Base-by-base conservation (phyloP, 2,329 filamentous ascomycete species). In the Alternaria sp. region DNA sequence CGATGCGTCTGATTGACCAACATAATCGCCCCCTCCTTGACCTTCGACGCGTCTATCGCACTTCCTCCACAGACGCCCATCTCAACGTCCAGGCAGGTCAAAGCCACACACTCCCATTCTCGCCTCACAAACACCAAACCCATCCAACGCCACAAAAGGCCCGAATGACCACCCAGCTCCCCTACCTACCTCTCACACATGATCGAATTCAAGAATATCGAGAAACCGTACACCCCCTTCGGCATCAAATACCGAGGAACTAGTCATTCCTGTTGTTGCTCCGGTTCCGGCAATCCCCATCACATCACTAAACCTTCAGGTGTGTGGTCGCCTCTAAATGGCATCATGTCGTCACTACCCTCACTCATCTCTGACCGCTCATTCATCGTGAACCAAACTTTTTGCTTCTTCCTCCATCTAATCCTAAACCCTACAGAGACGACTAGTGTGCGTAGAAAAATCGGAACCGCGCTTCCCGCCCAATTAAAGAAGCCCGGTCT, bases 281-380 rank as follows among this genome's bases (percentile, higher is more conserved):
- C 26, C 26, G 1, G 26, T 49, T 55, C 7, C 17, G 36, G 21
- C 21, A 17, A 34, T 33, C 28, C 29, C 17, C 29, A 46, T 24
- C n/a, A 13, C 14, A 14, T 9, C 23, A 10, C n/a, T 23, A 10
- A 45, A 54, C 13, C 13, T 4, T n/a, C 33, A 36, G 14, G n/a
- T 8, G n/a, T n/a, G n/a, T 37, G 7, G 14, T 37, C 34, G 34
- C n/a, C n/a, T 21, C 7, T n/a, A n/a, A 21, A 17, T 21, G 7
- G 9, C 36, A 17, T 55, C 37, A 21, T 51, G 45, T 51, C 53
- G 53, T 56, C 53, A 56, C 44, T 31, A 40, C 39, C 36, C 51
- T 24, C 41, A 40, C 37, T 21, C 39, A 2, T 14, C 26, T 44
- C 41, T 48, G 44, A 48, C 44, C 53, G 45, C 37, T 40, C 44